Evolutionary conservation across 169 alveolate genomes (phyloP), one percentile per base, ranked within the genome.

Genomic region (Plasmodium reichenowi): DNA sequence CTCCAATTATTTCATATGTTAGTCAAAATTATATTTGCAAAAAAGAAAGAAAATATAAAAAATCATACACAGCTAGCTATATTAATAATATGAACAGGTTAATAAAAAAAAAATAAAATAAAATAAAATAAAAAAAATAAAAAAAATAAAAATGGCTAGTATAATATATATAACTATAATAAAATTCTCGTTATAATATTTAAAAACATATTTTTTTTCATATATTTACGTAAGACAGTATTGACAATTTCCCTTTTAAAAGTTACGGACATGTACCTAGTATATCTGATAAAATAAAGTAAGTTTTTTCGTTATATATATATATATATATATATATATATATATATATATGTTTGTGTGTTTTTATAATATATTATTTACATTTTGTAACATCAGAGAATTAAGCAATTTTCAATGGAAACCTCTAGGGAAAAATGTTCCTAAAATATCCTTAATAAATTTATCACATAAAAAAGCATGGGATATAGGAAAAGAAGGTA

Each of bases 401-500:
- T 10, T 80, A 47, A 48, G 22, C 24, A 38, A 54, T 56, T 68
- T 52, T 13, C 85, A 80, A 15, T 80, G 90, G 90, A 68, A 80
- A 56, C 90, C 90, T 29, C 20, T 20, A 20, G 90, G 90, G 20
- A 52, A 68, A 38, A 80, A 68, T 58, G 83, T 80, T 56, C 90
- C 90, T 15, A 47, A 67, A 24, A 80, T 80, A 32, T 71, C 75
- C 20, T 67, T 32, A 26, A 68, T 80, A 80, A 80, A 80, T 50
- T 54, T 80, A 64, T 68, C 90, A 52, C 70, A 70, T 29, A 80
- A 68, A 60, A 80, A 29, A 64, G 90, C 90, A 12, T 80, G 90
- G 90, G 90, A 80, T 68, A 80, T 80, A 68, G 90, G 90, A 60
- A 80, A 68, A 80, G 90, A 60, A 24, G 90, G 90, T 68, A 80